phyloP scores from a whole-genome alignment of 2,329 filamentous ascomycete genomes.

The Lecanicillium sp. region DNA sequence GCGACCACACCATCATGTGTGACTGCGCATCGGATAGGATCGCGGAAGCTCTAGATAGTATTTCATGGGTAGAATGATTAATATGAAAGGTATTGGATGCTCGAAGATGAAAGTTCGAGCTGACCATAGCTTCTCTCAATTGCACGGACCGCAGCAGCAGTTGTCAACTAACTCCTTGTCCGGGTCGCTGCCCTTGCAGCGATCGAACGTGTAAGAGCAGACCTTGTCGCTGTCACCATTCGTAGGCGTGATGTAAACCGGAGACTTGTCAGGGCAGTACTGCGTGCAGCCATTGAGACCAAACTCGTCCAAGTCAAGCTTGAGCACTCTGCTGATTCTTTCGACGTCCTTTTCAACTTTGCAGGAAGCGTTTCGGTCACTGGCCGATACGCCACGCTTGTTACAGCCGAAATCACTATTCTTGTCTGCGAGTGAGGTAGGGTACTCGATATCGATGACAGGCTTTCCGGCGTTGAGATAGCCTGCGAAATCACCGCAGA shows the following conservation, averaged over 20 bases:
- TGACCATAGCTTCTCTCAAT: too few relatives aligned
- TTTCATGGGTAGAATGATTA: too few relatives aligned
- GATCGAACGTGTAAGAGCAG: not conserved
- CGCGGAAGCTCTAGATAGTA: too few relatives aligned
- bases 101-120: too few relatives aligned
- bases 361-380: not conserved
- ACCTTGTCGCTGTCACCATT: not conserved
- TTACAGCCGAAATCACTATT: not conserved
- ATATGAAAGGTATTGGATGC: too few relatives aligned
- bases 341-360: not conserved
- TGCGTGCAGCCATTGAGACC: slow-evolving; percentile 13
- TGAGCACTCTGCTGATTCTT: not conserved
- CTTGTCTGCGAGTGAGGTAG: slow-evolving; percentile 4
- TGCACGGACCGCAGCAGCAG: not conserved
- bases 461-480: slow-evolving; percentile 26
- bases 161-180: not conserved
- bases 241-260: not conserved
- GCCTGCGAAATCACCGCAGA: slow-evolving; percentile 26
- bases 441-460: slow-evolving; percentile 31
- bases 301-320: slow-evolving; percentile 8
- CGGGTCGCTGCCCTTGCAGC: not conserved
- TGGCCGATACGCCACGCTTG: not conserved
- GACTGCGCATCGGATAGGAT: too few relatives aligned
- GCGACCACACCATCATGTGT: too few relatives aligned
- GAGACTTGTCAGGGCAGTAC: not conserved